Evolutionary conservation across 2,329 filamentous ascomycete species (phyloP).

Genomic region (Hirsutella thompsonii): DNA sequence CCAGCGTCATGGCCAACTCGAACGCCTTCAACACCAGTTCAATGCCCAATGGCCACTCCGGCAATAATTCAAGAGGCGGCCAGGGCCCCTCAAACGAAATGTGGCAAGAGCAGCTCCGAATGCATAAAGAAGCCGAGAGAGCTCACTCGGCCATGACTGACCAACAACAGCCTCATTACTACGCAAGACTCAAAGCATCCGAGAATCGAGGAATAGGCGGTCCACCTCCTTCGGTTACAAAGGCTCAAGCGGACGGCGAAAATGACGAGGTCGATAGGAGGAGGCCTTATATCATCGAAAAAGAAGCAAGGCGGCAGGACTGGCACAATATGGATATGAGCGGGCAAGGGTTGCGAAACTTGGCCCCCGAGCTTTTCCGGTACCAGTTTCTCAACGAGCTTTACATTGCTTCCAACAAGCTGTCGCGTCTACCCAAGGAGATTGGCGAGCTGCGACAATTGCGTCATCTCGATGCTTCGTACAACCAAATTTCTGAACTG

Average conservation of each 20-base stretch:
- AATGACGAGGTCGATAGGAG: constrained; percentile 43
- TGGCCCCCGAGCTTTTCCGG: constrained; percentile 67
- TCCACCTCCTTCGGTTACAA: constrained; percentile 35
- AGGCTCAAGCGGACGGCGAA: constrained; percentile 34
- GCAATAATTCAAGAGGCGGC: constrained; percentile 31
- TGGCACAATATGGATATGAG: constrained; percentile 93
- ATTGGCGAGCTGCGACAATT: constrained; percentile 77
- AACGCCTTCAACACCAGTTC: constrained; percentile 43
- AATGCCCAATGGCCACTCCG: constrained; percentile 44
- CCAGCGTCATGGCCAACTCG: constrained; percentile 44
- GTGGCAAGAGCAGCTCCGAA: constrained; percentile 78
- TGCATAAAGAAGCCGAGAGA: constrained; percentile 65
- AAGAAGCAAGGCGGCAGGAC: constrained; percentile 58
- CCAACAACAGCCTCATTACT: constrained; percentile 53
- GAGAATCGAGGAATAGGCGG: constrained; percentile 56
- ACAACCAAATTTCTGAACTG: constrained; percentile 71
- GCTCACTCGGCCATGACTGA: constrained; percentile 60
- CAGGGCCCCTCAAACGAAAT: constrained; percentile 50
- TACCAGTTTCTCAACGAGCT: constrained; percentile 87
- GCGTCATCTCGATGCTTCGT: constrained; percentile 73
- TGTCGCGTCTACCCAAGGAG: constrained; percentile 63
- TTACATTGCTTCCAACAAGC: constrained; percentile 87
- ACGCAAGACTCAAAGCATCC: constrained; percentile 57
- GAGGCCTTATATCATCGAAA: constrained; percentile 52
- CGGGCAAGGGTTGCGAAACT: constrained; percentile 81